phyloP scores from a whole-genome alignment of 176 grass and related monocot genomes.

The Aegilops umbellulata region DNA sequence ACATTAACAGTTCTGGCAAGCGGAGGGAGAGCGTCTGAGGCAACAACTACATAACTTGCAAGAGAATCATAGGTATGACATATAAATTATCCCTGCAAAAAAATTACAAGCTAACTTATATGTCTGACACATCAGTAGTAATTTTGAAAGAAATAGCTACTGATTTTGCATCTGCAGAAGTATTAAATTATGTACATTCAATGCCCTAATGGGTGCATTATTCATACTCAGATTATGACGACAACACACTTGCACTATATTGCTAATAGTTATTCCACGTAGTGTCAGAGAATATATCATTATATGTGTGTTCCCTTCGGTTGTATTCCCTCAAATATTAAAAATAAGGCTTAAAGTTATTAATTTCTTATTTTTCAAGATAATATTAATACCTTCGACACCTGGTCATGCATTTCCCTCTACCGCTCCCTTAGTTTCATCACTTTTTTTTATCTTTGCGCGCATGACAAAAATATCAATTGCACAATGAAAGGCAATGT shows the following conservation, averaged over 20 bases:
- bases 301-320: not conserved
- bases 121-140: not conserved
- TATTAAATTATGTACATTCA: not conserved
- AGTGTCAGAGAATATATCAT: too few relatives aligned
- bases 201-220: not conserved
- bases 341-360: not conserved
- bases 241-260: not conserved
- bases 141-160: not conserved
- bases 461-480: too few relatives aligned
- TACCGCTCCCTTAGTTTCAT: not conserved
- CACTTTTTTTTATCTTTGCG: not conserved
- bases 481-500: too few relatives aligned
- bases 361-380: too few relatives aligned
- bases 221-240: not conserved
- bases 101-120: not conserved
- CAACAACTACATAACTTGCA: conserved; percentile 72
- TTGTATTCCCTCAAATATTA: not conserved
- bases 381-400: not conserved
- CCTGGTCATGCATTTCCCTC: not conserved
- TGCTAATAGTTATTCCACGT: too few relatives aligned
- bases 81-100: too few relatives aligned
- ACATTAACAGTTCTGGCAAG: conserved; percentile 58
- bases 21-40: conserved; percentile 54
- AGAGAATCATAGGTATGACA: conserved; percentile 53
- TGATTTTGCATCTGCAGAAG: not conserved